A percentile compares a stretch with the other conserved stretches of the same genome.
Conservation (phyloP, 306 rosid species). For the Rosa lucieae region DNA sequence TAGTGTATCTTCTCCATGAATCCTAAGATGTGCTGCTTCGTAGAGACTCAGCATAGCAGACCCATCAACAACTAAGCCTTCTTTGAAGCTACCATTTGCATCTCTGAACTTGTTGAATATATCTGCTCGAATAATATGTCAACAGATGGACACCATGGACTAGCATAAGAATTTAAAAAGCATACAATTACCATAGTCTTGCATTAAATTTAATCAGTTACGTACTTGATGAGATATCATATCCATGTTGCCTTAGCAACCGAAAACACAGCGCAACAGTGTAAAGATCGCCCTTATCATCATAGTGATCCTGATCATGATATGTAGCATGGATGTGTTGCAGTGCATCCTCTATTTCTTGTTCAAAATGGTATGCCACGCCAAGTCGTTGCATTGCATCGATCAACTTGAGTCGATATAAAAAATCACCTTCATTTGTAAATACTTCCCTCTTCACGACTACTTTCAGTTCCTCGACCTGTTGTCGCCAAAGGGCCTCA, state of each 20-base stretch:
- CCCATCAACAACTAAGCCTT: neutral
- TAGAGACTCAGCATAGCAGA: constrained; percentile 25
- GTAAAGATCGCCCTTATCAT: constrained; percentile 4
- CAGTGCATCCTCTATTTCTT: constrained; percentile 29
- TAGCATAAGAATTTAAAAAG: neutral
- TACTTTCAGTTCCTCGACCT: constrained; percentile 22
- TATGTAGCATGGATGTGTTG: constrained; percentile 3
- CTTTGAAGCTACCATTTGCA: constrained; percentile 9
- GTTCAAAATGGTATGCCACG: constrained; percentile 34
- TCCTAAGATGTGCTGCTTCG: constrained; percentile 22
- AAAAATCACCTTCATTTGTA: neutral
- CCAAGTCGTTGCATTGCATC: constrained; percentile 28
- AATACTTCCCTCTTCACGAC: constrained; percentile 27
- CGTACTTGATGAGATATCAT: constrained; percentile 9
- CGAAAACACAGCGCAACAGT: constrained; percentile 21
- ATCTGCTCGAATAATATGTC: neutral
- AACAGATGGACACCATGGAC: neutral
- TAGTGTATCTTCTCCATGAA: constrained; percentile 4
- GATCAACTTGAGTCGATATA: constrained; percentile 10
- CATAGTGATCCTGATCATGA: neutral
- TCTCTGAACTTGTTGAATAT: neutral
- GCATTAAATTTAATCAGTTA: neutral
- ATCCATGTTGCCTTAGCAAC: neutral
- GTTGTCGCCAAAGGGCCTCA: neutral
- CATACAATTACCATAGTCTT: too few relatives aligned